Evolutionary conservation across 805 yeast genomes (phyloP), one percentile per base, ranked within the genome.

Genomic region (Saccharomycopsis sp.): DNA sequence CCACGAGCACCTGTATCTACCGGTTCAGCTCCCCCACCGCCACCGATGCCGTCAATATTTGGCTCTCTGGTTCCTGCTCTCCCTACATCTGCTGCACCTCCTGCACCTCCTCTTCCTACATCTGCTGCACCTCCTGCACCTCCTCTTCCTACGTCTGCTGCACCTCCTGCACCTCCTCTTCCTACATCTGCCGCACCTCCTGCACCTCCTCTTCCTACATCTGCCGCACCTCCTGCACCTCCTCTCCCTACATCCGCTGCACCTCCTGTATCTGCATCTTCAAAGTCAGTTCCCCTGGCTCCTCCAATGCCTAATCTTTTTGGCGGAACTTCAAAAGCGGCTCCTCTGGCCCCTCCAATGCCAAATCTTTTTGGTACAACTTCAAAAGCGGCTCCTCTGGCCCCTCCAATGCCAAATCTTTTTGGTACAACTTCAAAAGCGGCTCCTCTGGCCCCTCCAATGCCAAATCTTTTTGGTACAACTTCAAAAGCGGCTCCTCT

Each of bases 21-120:
- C 7, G 60, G 59, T 12, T 58, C 59, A 9, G 34, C 59, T 23
- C 20, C 38, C 24, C 59, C 59, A 38, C 53, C 56, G 8, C 42
- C 58, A 7, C 55, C 47, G 8, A 29, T n/a, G 47, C 29, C 29
- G 51, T 12, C 49, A 22, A 12, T n/a, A 9, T 12, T 29, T 20
- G 29, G 24, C 53, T 20, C 19, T 20, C 14, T n/a, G n/a, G 57
- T 64, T 3, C 53, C 58, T 34, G 41, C 57, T 12, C 50, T 50
- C 1, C 12, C 58, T 17, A 52, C 51, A 2, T 35, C 57, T 15
- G 29, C 57, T 20, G 62, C 67, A 8, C 64, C 52, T 55, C 62
- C 62, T 55, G 64, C 72, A 12, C 73, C 77, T 24, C 61, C 74
- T 14, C 54, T 68, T 17, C 71, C 75, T 2, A 69, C 70, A 52